Evolutionary conservation across 306 rosid genomes (phyloP).

Genomic region (Glycyrrhiza uralensis): DNA sequence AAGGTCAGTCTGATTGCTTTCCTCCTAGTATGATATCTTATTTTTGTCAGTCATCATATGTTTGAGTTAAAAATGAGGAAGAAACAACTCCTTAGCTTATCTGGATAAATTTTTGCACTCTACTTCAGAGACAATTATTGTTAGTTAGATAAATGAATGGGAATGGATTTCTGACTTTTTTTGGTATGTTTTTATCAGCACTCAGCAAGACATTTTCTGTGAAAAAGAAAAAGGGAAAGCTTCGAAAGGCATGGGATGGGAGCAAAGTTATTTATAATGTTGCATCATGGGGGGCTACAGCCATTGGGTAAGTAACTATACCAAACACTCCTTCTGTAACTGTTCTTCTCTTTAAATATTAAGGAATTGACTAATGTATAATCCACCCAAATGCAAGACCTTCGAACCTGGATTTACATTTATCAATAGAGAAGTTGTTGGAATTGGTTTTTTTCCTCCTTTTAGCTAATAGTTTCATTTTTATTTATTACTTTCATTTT

Average conservation of each 20-base stretch:
- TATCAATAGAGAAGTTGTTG: background rate
- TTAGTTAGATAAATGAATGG: background rate
- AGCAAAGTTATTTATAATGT: constrained; percentile 93
- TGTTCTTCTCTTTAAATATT: background rate
- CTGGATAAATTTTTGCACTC: background rate
- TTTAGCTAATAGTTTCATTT: background rate
- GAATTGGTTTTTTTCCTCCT: background rate
- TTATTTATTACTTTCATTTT: background rate
- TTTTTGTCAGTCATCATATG: background rate
- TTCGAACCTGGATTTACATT: background rate
- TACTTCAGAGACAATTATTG: background rate
- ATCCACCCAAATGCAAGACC: background rate
- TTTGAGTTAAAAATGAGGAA: constrained; percentile 1
- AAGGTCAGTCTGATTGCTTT: constrained; percentile 53
- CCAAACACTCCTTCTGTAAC: background rate
- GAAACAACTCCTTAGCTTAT: background rate
- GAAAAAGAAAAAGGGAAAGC: constrained; percentile 88
- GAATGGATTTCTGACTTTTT: constrained; percentile 34
- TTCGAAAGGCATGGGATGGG: constrained; percentile 96
- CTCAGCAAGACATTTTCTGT: constrained; percentile 93
- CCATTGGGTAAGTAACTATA: constrained; percentile 64
- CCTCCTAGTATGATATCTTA: background rate
- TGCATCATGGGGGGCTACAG: constrained; percentile 99
- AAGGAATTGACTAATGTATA: background rate
- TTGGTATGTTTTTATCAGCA: constrained; percentile 43